These are phyloP conservation scores for Naematelia encephala DNA, from an alignment of 768 basidiomycete species.

Conservation along the genomic window DNA sequence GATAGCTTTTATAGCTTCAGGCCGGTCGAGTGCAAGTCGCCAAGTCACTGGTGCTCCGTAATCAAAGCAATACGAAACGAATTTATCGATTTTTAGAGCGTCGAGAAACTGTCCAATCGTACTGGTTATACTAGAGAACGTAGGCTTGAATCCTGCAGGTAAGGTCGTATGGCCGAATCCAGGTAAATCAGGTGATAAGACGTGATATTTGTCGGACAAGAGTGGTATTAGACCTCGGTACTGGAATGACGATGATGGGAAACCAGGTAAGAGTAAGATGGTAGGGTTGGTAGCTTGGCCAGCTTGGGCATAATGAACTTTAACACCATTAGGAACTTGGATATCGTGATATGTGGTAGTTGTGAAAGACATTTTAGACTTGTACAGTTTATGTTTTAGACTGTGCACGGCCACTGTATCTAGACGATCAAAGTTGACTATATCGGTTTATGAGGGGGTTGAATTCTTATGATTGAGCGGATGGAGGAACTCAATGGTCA, in stretches of 20 bases:
- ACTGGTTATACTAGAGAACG: slow-evolving; percentile 53
- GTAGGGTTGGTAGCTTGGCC: slow-evolving; percentile 34
- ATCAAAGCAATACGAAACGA: slow-evolving; percentile 57
- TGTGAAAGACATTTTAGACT: background rate
- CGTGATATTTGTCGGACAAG: slow-evolving; percentile 53
- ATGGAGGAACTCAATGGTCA: too few species aligned
- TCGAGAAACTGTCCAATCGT: slow-evolving; percentile 55
- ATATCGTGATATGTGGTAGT: background rate
- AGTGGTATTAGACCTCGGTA: slow-evolving; percentile 56
- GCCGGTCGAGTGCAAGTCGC: slow-evolving; percentile 53
- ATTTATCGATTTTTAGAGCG: slow-evolving; percentile 52
- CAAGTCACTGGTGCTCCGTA: slow-evolving; percentile 53
- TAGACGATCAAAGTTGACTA: too few species aligned
- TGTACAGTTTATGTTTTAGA: background rate
- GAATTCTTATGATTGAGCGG: too few species aligned
- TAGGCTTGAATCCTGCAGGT: slow-evolving; percentile 48
- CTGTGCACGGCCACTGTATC: too few species aligned
- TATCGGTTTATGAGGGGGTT: too few species aligned
- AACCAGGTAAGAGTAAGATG: slow-evolving; percentile 58
- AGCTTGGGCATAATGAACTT: slow-evolving; percentile 56
- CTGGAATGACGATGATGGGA: slow-evolving; percentile 57
- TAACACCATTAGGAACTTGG: slow-evolving; percentile 4
- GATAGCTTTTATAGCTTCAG: slow-evolving; percentile 53
- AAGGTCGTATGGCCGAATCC: slow-evolving; percentile 58
- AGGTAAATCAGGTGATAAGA: slow-evolving; percentile 58